Conservation (phyloP, 2,329 filamentous ascomycete genomes). For the Pochonia chlamydosporia region DNA sequence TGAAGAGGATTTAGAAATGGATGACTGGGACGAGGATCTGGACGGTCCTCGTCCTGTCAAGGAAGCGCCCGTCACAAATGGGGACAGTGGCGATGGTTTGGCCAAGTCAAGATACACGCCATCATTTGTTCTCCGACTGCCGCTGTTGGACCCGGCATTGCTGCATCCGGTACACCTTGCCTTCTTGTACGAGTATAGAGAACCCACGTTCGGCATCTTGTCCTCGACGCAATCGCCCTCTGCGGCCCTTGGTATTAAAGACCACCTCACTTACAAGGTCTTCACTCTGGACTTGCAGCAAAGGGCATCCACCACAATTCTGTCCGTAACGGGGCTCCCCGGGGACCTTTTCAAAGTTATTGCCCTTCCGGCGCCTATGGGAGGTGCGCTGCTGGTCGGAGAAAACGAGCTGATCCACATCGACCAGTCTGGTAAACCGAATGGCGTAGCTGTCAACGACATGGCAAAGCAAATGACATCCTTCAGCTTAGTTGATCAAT, state of each 20-base stretch:
- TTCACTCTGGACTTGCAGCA: slow-evolving; percentile 94
- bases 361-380: slow-evolving; percentile 77
- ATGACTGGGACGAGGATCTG: slow-evolving; percentile 80
- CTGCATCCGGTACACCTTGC: slow-evolving; percentile 86
- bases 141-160: slow-evolving; percentile 79
- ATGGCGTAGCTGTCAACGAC: slow-evolving; percentile 86
- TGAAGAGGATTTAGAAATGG: slow-evolving; percentile 85
- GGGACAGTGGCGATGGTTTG: slow-evolving; percentile 19
- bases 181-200: slow-evolving; percentile 94
- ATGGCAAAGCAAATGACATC: slow-evolving; percentile 78
- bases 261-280: slow-evolving; percentile 84
- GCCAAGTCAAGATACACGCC: slow-evolving; percentile 65
- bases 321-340: slow-evolving; percentile 79
- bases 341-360: slow-evolving; percentile 82
- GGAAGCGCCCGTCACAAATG: slow-evolving; percentile 30
- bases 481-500: slow-evolving; percentile 83
- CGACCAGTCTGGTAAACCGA: slow-evolving; percentile 90
- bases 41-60: slow-evolving; percentile 60
- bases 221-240: slow-evolving; percentile 71
- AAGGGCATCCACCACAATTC: slow-evolving; percentile 83
- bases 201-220: slow-evolving; percentile 93
- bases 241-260: slow-evolving; percentile 74
- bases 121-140: slow-evolving; percentile 89
- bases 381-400: slow-evolving; percentile 81
- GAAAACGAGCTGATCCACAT: slow-evolving; percentile 90